Percentiles rank a stretch among this genome's conserved stretches.
Conservation (phyloP, 805 yeast species). For the Torulaspora franciscae region DNA sequence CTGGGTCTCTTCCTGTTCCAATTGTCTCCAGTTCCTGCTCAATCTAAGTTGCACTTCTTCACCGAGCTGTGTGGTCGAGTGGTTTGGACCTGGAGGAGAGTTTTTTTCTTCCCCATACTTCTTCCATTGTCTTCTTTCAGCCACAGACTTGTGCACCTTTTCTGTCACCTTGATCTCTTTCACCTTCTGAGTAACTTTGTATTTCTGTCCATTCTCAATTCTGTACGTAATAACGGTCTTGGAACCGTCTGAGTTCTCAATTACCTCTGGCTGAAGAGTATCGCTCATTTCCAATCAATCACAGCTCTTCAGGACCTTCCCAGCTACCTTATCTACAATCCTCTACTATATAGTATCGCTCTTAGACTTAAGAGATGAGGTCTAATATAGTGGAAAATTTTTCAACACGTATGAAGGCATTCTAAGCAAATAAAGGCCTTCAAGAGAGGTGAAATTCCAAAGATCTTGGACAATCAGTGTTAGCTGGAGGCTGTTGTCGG, state of each 20-base stretch:
- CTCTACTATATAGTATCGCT: background rate
- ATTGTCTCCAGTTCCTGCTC: constrained; percentile 71
- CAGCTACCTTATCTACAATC: background rate
- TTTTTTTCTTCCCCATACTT: constrained; percentile 80
- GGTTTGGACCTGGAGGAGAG: constrained; percentile 79
- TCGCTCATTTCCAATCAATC: constrained; percentile 43
- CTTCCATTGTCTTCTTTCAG: constrained; percentile 81
- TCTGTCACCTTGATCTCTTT: constrained; percentile 72
- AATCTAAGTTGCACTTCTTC: constrained; percentile 75
- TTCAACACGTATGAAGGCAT: constrained; percentile 8
- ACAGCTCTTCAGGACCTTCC: background rate
- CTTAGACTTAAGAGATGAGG: constrained; percentile 3
- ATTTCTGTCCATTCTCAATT: constrained; percentile 74
- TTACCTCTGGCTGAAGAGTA: constrained; percentile 68
- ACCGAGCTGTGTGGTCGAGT: constrained; percentile 81
- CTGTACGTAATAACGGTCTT: constrained; percentile 79
- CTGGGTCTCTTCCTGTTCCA: constrained; percentile 61
- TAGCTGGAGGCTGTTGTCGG: too few species aligned
- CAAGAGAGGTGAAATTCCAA: background rate
- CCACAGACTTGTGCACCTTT: constrained; percentile 77
- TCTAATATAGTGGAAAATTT: constrained; percentile 7
- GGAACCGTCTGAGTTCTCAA: constrained; percentile 79
- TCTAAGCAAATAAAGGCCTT: background rate
- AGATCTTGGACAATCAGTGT: too few species aligned
- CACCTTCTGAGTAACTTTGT: constrained; percentile 81